Base-by-base conservation (phyloP, 768 basidiomycete genomes). In the Tulasnella sp. region DNA sequence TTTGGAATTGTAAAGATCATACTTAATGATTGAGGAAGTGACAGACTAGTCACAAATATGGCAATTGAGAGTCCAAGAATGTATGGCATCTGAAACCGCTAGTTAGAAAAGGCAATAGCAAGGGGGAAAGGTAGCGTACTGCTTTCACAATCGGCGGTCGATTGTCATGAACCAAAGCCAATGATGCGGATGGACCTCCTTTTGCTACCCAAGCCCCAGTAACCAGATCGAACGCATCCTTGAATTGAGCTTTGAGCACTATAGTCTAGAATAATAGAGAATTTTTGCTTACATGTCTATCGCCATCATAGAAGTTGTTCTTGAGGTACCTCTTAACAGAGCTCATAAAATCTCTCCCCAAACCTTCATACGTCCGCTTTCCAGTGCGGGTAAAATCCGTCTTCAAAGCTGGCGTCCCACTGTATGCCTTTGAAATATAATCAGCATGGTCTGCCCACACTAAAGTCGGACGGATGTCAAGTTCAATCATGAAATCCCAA, bases 381-480 rank as follows among this genome's bases (percentile, higher is more conserved):
- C 89, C 91, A 0, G 91, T 96, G 45, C 92, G 74, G 15, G 93
- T 98, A 62, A 90, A 95, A 65, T 98, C 95, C 0, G 90, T 88
- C 65, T 99, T 99, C 58, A 99, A 66, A 1, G 95, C 95, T 10
- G 86, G 93, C 27, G 92, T 91, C 16, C 95, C 95, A 41, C 81
- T 85, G 66, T 99, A 99, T 0, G 92, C 91, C 40, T 72, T 77
- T 0, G 90, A 79, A 56, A 99, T 86, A 42, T 73, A 70, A 64
- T 99, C 90, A 13, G 88, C 95, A 62, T 98, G 93, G 59, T 98
- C 87, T 22, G 95, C 83, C 95, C 95, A 99, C 69, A 96, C 93
- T 98, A 50, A n/a, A n/a, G n/a, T n/a, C n/a, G n/a, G n/a, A n/a
- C n/a, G n/a, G n/a, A n/a, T n/a, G 37, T 16, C 6, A 29, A 13